Percentiles rank a stretch among this genome's conserved stretches.
phyloP scores from a whole-genome alignment of 495 filamentous ascomycete species.

The Tuber borchii region DNA sequence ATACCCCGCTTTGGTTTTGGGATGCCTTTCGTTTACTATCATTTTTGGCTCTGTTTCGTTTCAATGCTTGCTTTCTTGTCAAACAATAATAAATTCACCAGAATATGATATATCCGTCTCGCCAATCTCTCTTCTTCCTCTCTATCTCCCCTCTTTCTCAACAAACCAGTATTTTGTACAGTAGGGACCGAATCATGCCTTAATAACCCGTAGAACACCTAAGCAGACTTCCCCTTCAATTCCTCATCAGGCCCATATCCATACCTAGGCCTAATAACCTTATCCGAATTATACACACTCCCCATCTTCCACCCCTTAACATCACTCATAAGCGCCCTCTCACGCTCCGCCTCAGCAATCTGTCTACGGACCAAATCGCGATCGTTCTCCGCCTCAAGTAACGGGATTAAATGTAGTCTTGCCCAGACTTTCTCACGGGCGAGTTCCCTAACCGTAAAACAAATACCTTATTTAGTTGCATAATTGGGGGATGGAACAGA shows the following conservation, averaged over 20 bases:
- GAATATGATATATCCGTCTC: neutral
- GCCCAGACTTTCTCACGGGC: constrained; percentile 96
- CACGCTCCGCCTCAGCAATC: constrained; percentile 76
- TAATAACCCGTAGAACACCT: neutral
- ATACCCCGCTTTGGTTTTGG: neutral
- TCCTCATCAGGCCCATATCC: constrained; percentile 2
- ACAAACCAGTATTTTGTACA: neutral
- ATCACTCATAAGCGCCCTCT: constrained; percentile 78
- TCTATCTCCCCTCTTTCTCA: neutral
- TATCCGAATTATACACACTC: constrained; percentile 76
- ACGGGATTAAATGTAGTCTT: constrained; percentile 82
- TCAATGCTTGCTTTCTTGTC: neutral
- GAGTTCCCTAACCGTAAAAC: constrained; percentile 60
- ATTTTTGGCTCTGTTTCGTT: neutral
- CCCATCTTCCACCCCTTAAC: constrained; percentile 53
- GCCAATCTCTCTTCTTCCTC: neutral
- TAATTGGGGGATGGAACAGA: constrained; percentile 3
- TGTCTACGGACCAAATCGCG: constrained; percentile 82
- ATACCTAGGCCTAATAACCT: constrained; percentile 48
- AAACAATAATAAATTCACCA: neutral
- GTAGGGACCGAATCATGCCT: neutral
- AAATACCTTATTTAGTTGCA: constrained; percentile 13
- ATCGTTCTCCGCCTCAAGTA: constrained; percentile 93
- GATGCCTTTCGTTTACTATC: neutral
- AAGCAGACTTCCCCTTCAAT: neutral